Conservation (phyloP, 345 rosid species). For the Eucalyptus regnans region DNA sequence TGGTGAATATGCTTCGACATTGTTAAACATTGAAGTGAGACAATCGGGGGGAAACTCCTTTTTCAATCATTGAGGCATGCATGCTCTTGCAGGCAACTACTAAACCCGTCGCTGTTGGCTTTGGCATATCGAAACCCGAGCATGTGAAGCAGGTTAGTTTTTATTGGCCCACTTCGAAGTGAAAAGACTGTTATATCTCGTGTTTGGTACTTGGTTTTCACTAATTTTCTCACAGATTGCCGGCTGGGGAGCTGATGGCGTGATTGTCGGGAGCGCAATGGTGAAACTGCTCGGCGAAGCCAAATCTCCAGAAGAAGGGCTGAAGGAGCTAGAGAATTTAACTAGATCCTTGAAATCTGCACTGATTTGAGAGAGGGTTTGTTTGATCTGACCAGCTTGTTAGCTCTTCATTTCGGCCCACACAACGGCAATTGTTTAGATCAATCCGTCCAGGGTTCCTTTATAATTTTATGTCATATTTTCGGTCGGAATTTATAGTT, state of each 20-base stretch:
- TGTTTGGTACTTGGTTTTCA: background rate
- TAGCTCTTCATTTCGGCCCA: background rate
- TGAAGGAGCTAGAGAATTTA: conserved; percentile 47
- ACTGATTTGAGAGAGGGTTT: conserved; percentile 12
- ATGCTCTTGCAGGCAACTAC: conserved; percentile 30
- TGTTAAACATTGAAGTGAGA: background rate
- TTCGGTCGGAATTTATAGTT: background rate
- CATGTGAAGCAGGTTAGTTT: conserved; percentile 74
- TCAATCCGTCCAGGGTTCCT: background rate
- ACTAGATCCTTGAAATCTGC: conserved; percentile 69
- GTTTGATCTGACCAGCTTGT: background rate
- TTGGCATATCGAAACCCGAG: conserved; percentile 90
- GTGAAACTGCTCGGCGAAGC: conserved; percentile 76
- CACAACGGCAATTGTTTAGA: background rate
- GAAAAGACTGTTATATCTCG: background rate
- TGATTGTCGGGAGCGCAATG: conserved; percentile 92
- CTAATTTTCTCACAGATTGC: conserved; percentile 30
- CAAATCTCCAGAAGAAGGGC: conserved; percentile 71
- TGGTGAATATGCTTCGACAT: background rate
- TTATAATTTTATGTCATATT: background rate
- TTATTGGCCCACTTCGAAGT: background rate
- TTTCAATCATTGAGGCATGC: background rate
- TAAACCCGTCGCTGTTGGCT: conserved; percentile 95
- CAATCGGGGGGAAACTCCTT: background rate
- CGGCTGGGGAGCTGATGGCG: conserved; percentile 94